Evolutionary conservation across 345 rosid genomes (phyloP), one percentile per base, ranked within the genome.

Genomic region (Corchorus olitorius): DNA sequence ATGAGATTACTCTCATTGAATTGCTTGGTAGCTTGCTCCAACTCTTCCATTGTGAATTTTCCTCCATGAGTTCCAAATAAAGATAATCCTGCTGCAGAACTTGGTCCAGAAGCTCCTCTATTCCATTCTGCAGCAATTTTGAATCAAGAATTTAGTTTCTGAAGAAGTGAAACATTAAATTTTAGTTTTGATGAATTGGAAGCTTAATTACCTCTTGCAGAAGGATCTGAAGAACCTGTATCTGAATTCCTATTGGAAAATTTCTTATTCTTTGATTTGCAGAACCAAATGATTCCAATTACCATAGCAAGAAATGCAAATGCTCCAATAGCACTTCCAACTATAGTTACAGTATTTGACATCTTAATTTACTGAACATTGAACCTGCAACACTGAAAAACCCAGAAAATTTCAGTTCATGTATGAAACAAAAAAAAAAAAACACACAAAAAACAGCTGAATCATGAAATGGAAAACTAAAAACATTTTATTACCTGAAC

Each of bases 221-320:
- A 78, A 63, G 88, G 91, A 70, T 86, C 87, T 39, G 93, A 89
- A 19, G 91, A 89, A 63, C 85, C 86, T 3, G 89, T 84, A 17
- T 86, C 91, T 0, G 91, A 89, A 61, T 71, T 86, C 72, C 79
- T 77, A 60, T 79, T 79, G 2, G 81, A 69, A 37, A 53, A 15
- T 17, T 62, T 73, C 49, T 68, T 82, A 46, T 81, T 65, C 34
- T 33, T 41, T 14, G 81, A 82, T 65, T 69, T 86, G 84, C 81
- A 84, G 66, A 81, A 75, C 87, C 89, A 87, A 59, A 85, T 46
- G 20, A 85, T 76, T 41, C 78, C 68, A 56, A 81, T 19, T 17
- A 70, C 37, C 16, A 83, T 74, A 34, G 83, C 87, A 74, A 83
- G 41, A 16, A 84, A 54, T 46, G 75, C 80, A 81, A 86, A 39